Evolutionary conservation across 2,329 filamentous ascomycete genomes (phyloP).

Genomic region (Salinomyces thailandicus): DNA sequence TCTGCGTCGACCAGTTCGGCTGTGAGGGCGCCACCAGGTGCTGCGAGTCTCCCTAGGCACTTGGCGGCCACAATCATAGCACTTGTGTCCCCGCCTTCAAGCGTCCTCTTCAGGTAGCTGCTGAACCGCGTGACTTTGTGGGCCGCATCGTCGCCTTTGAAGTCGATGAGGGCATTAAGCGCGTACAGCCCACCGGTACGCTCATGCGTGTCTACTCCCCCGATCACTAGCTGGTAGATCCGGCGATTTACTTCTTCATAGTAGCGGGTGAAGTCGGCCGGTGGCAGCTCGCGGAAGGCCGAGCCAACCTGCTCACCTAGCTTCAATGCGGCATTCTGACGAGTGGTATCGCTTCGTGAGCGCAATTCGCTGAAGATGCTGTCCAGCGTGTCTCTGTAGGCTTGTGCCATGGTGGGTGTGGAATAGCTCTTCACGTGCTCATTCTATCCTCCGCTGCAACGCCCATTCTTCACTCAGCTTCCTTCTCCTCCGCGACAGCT

Average conservation of each 20-base stretch:
- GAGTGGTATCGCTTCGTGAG: slow-evolving; percentile 18
- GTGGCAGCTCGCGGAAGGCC: slow-evolving; percentile 52
- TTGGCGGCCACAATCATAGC: slow-evolving; percentile 85
- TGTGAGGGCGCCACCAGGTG: slow-evolving; percentile 84
- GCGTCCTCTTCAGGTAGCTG: slow-evolving; percentile 74
- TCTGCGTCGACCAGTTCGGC: slow-evolving; percentile 94
- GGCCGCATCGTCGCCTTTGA: slow-evolving; percentile 86
- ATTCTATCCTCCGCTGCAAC: slow-evolving; percentile 2
- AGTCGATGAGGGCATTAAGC: slow-evolving; percentile 86
- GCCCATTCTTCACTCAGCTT: slow-evolving; percentile 5
- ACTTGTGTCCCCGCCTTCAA: slow-evolving; percentile 81
- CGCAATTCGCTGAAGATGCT: slow-evolving; percentile 23
- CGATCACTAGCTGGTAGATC: slow-evolving; percentile 65
- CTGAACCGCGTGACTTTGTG: slow-evolving; percentile 92
- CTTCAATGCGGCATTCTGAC: slow-evolving; percentile 19
- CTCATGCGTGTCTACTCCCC: slow-evolving; percentile 77
- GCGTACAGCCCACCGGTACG: slow-evolving; percentile 86
- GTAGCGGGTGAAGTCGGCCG: slow-evolving; percentile 66
- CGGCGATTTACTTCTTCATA: slow-evolving; percentile 55
- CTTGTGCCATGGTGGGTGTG: slow-evolving; percentile 16
- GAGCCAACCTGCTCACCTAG: slow-evolving; percentile 23
- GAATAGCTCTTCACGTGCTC: not conserved
- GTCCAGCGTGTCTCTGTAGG: slow-evolving; percentile 22
- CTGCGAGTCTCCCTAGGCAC: slow-evolving; percentile 79
- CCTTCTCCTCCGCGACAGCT: no score